Percentiles rank a stretch among this genome's conserved stretches.
Conservation (phyloP, 176 grass and related monocot species). For the Ananas comosus region DNA sequence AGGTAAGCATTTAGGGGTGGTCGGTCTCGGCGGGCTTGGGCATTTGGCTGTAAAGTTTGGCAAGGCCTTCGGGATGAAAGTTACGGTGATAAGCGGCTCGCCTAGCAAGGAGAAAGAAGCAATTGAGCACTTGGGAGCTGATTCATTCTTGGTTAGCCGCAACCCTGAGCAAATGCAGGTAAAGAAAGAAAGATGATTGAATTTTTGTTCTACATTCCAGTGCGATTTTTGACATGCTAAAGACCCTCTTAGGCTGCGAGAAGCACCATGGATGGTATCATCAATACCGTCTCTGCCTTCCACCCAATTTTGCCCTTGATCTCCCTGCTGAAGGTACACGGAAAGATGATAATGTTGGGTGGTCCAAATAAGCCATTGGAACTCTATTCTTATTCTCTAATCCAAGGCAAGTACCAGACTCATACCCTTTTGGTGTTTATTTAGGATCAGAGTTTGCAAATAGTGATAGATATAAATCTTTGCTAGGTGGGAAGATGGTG, state of each 20-base stretch:
- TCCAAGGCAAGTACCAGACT: slow-evolving; percentile 16
- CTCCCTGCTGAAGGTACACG: slow-evolving; percentile 37
- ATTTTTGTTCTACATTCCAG: not conserved
- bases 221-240: not conserved
- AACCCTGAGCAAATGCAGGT: slow-evolving; percentile 45
- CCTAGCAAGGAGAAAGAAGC: slow-evolving; percentile 43
- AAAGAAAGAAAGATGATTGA: not conserved
- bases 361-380: slow-evolving; percentile 50
- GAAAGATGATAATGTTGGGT: slow-evolving; percentile 50
- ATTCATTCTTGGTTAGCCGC: slow-evolving; percentile 51
- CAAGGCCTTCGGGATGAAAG: slow-evolving; percentile 61
- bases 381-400: slow-evolving; percentile 40
- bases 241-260: slow-evolving; percentile 10
- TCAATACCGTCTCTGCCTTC: slow-evolving; percentile 59
- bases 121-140: slow-evolving; percentile 41
- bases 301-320: slow-evolving; percentile 43
- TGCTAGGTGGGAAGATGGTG: slow-evolving; percentile 38
- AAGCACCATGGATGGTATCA: slow-evolving; percentile 55
- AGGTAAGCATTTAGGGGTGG: slow-evolving; percentile 59
- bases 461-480: not conserved
- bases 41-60: slow-evolving; percentile 66
- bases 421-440: too few relatives aligned
- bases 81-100: slow-evolving; percentile 64
- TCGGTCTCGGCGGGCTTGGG: slow-evolving; percentile 60
- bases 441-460: not conserved